Evolutionary conservation across 345 rosid species (phyloP).

Genomic region (Citrus australasica): DNA sequence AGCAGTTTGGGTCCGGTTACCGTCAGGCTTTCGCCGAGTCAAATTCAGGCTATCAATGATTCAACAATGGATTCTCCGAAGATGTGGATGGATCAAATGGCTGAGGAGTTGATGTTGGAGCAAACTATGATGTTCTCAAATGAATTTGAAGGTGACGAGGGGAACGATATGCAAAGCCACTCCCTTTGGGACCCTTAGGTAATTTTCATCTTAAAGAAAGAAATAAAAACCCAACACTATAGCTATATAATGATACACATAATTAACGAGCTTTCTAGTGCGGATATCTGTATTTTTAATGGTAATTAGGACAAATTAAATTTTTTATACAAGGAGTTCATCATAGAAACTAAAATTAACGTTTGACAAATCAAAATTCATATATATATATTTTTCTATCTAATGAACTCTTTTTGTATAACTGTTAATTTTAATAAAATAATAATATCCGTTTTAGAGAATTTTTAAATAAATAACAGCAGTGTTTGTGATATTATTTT

Average conservation of each 20-base stretch:
- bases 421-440: background rate
- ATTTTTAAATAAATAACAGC: background rate
- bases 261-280: background rate
- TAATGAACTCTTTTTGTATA: background rate
- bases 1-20: constrained; percentile 2
- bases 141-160: background rate
- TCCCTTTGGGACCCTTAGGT: constrained; percentile 16
- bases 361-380: background rate
- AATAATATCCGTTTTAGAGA: background rate
- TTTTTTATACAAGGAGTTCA: background rate
- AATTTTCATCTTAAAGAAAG: background rate
- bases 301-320: no score
- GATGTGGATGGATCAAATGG: constrained; percentile 54
- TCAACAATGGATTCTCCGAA: constrained; percentile 75
- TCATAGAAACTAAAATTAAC: no score
- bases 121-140: constrained; percentile 12
- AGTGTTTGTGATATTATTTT: background rate
- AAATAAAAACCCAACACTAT: background rate
- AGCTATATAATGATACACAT: background rate
- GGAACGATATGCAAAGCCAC: background rate
- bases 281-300: background rate
- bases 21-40: constrained; percentile 60
- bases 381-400: no score
- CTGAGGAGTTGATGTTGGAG: constrained; percentile 15
- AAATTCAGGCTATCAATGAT: constrained; percentile 83